These are phyloP conservation scores for Venturia nashicola DNA, from an alignment of 2,329 filamentous ascomycete genomes.

Conservation along the genomic window DNA sequence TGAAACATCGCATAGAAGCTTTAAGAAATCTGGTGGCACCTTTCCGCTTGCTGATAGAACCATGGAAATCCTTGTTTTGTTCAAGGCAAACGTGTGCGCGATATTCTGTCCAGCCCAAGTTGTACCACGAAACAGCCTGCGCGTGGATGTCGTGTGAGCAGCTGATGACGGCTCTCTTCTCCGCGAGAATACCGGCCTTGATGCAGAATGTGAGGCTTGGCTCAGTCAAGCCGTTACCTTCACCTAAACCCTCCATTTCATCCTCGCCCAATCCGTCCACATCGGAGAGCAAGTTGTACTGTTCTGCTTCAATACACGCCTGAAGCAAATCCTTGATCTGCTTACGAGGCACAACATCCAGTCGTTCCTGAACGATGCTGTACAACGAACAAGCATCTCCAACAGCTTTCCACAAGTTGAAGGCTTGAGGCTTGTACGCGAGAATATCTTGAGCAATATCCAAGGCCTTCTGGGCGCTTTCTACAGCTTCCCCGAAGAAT, in stretches of 20 bases:
- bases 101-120: constrained; percentile 88
- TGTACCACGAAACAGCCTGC: constrained; percentile 93
- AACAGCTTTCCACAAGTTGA: constrained; percentile 91
- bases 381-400: constrained; percentile 83
- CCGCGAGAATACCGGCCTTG: constrained; percentile 65
- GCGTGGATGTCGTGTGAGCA: constrained; percentile 67
- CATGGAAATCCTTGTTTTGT: constrained; percentile 12
- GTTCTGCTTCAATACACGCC: constrained; percentile 37
- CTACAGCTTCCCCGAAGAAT: constrained; percentile 70
- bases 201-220: constrained; percentile 37
- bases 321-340: constrained; percentile 48
- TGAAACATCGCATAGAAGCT: constrained; percentile 80
- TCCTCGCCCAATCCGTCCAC: constrained; percentile 51
- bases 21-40: constrained; percentile 49
- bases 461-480: constrained; percentile 58
- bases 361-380: constrained; percentile 59
- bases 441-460: constrained; percentile 52
- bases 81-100: constrained; percentile 60
- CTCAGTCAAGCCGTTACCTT: neutral
- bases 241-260: constrained; percentile 16
- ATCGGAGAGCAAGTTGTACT: constrained; percentile 52
- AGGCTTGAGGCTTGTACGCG: constrained; percentile 52
- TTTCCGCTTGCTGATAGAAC: constrained; percentile 15
- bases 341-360: constrained; percentile 48
- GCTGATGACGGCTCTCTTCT: constrained; percentile 72